Base-by-base conservation (phyloP, 202 grass and related monocot species). In the Panicum hallii region DNA sequence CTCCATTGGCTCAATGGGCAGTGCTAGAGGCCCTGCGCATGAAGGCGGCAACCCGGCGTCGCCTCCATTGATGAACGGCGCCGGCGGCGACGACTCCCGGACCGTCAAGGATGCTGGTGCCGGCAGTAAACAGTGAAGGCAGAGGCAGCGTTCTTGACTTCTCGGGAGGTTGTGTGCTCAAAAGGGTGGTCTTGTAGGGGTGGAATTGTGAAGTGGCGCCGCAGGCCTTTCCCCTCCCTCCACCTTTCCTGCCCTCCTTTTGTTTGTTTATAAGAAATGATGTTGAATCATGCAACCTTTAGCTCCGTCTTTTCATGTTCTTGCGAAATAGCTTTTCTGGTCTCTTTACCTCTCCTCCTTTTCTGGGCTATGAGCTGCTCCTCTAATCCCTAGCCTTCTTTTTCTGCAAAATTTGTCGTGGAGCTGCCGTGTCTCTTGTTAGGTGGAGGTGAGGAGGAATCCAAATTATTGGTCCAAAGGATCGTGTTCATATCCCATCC, bases 281-380 rank as follows among this genome's bases (percentile, higher is more conserved):
- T 84, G 76, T 77, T 72, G 71, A 82, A 88, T 84, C 89, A 88
- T 85, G 81, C 81, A 80, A 72, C 63, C 85, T 91, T 88, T 91
- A 72, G 76, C 17, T 66, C 55, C 48, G 63, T 47, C 69, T 84
- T 83, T 81, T 75, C 14, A 58, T 80, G 82, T 60, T 87, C 38
- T 50, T 84, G 45, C 57, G 63, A 20, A 87, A 70, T 79, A 84
- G 76, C 75, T 77, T 87, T 81, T n/a, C 67, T 63, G 19, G 14
- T 73, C 14, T 69, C 62, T 75, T 70, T 76, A 34, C 54, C 22
- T 38, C 20, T 4, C 41, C 62, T 36, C 3, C 60, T 53, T 79
- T 8, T 80, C 81, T 28, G 46, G 16, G 45, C 54, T 84, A 70
- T 56, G 38, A 77, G 70, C 75, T 75, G 70, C 38, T 87, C 74